Evolutionary conservation across 148 eudicot species (phyloP), one percentile per base, ranked within the genome.

Genomic region (Fallopia convolvulus): DNA sequence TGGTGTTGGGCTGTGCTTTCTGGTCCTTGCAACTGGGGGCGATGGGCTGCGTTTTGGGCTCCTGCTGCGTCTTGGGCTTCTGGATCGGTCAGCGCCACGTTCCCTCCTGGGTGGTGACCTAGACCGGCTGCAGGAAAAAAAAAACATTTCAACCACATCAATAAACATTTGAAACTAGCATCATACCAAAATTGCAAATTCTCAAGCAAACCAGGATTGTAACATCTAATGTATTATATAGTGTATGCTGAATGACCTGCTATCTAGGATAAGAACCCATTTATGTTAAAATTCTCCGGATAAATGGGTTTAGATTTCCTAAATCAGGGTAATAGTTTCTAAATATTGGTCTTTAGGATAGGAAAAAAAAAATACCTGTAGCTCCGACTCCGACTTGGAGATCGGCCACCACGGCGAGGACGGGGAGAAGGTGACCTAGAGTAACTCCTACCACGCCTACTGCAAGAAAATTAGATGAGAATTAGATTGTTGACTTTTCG

Each of bases 301-400:
- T 44, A 6, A 7, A 6, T 6, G 47, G 47, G 47, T 44, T 44
- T 44, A 44, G 47, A 44, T 44, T 44, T 44, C 47, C 8, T 44
- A 44, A 44, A 9, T 9, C 1, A 44, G 8, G 9, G 47, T 44
- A 44, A 8, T 44, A 8, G 10, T 44, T 2, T 44, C 9, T 44
- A 44, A 8, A 44, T 44, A 44, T 44, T 8, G 10, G 10, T 44
- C 47, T 44, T 44, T 8, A 7, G 47, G 47, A n/a, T 4, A n/a
- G 10, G 0, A 55, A 55, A 6, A 6, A 20, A 18, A 55, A 55
- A n/a, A 6, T 20, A 93, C 94, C 94, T 93, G 89, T 86, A 84
- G 85, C 98, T 93, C 23, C 88, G 90, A 72, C 98, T 91, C 76
- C 91, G 87, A 82, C 93, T 91, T 55, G 83, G 89, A 79, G 92